Base-by-base conservation (phyloP, 2,329 filamentous ascomycete species). In the Elsinoe arachidis region DNA sequence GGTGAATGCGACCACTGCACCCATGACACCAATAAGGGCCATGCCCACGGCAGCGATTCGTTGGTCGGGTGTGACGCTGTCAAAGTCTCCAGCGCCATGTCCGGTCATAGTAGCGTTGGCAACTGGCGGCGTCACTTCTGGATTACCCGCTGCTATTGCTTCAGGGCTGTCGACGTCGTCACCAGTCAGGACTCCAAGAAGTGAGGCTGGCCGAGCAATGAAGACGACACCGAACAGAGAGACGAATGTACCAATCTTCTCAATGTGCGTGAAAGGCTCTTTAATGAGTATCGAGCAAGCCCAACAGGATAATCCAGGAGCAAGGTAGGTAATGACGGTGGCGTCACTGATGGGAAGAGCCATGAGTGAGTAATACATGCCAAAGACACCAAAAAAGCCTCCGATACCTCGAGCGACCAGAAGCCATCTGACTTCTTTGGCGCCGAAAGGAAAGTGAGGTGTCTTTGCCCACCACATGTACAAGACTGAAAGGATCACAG, bases 321-420 rank as follows among this genome's bases (percentile, higher is more conserved):
- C 82, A 5, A 96, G 78, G 68, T 96, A 96, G 7, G 89, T 93
- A 55, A 96, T 86, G 34, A 96, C 90, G 0, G 88, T 93, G 1
- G 90, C 90, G 68, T 96, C 90, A 14, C 89, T 87, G 1, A 96
- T 78, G 0, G 89, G 88, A 2, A 96, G 80, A 65, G 95, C 95
- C 67, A 88, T 80, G 58, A 88, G 73, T 6, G 82, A 85, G 65
- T 84, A 84, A 64, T 85, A 95, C 73, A 93, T 81, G 35, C 87
- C 87, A 68, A 85, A 91, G 3, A 95, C 74, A 10, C 88, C 89
- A 68, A 89, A 87, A 70, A 86, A 85, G 9, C 90, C 90, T 30
- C 78, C 78, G 1, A 87, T 69, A 0, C 88, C 88, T 64, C 90
- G 78, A 9, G 81, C 70, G 1, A 88, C 69, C 3, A 96, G 76